phyloP scores from a whole-genome alignment of 2,329 filamentous ascomycete genomes.

The Fusarium pseudograminearum region DNA sequence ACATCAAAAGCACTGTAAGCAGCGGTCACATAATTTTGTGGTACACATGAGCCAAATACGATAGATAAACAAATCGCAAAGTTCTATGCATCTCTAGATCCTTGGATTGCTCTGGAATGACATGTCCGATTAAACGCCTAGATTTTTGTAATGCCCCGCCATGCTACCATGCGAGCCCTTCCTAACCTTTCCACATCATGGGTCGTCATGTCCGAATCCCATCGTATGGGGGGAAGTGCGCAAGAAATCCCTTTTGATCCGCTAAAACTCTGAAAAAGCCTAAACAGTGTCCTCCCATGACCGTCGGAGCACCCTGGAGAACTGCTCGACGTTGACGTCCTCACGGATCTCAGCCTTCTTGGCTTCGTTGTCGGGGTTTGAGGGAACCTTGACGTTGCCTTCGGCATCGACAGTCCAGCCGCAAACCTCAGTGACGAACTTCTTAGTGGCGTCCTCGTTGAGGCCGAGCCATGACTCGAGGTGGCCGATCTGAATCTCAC shows the following conservation, averaged over 20 bases:
- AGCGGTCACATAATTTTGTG: slow-evolving; percentile 9
- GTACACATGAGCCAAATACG: slow-evolving; percentile 24
- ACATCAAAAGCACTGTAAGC: slow-evolving; percentile 15
- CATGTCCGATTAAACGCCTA: slow-evolving; percentile 55
- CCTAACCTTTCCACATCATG: slow-evolving; percentile 45
- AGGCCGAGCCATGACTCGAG: slow-evolving; percentile 83
- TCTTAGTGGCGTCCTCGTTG: slow-evolving; percentile 73
- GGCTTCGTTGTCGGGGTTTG: slow-evolving; percentile 97
- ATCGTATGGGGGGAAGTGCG: slow-evolving; percentile 40
- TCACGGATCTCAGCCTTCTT: slow-evolving; percentile 95
- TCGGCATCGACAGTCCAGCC: slow-evolving; percentile 83
- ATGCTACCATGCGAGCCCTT: slow-evolving; percentile 50
- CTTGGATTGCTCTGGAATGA: slow-evolving; percentile 53
- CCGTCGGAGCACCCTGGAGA: slow-evolving; percentile 81
- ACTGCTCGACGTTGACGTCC: slow-evolving; percentile 92
- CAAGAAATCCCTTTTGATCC: slow-evolving; percentile 36
- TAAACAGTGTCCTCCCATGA: slow-evolving; percentile 79
- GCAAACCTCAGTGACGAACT: slow-evolving; percentile 86
- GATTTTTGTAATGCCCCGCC: slow-evolving; percentile 48
- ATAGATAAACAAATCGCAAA: slow-evolving; percentile 46
- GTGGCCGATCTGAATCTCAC: slow-evolving; percentile 75
- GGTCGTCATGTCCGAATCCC: slow-evolving; percentile 48
- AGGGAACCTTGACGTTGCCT: slow-evolving; percentile 78
- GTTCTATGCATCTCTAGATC: slow-evolving; percentile 50
- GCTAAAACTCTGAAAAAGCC: slow-evolving; percentile 30